Evolutionary conservation across 2,329 filamentous ascomycete genomes (phyloP).

Genomic region (Colletotrichum horii): DNA sequence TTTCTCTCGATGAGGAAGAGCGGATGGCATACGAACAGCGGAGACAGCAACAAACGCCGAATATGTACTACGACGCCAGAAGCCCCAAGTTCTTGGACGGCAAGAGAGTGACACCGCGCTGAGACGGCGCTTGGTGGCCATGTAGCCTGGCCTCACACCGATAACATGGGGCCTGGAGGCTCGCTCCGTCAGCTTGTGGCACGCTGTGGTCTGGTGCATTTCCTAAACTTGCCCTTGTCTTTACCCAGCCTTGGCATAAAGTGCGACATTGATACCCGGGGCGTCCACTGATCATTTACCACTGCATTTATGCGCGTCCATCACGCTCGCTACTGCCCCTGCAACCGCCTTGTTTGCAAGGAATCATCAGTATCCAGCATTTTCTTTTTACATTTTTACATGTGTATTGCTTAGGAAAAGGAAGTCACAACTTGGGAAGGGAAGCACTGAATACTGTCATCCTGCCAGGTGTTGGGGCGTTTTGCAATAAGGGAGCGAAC

Average conservation of each 20-base stretch:
- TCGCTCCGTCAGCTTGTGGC: background rate
- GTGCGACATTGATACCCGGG: conserved; percentile 11
- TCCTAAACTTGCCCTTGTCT: background rate
- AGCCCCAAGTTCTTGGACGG: conserved; percentile 63
- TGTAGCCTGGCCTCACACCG: too few relatives aligned
- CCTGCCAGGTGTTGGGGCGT: conserved; percentile 14
- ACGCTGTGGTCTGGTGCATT: background rate
- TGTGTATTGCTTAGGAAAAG: background rate
- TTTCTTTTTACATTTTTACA: background rate
- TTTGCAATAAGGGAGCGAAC: conserved; percentile 10
- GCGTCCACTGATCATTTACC: background rate
- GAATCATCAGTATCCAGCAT: background rate
- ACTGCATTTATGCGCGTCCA: background rate
- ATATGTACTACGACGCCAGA: conserved; percentile 54
- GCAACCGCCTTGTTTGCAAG: background rate
- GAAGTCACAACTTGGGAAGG: background rate
- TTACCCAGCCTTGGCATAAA: background rate
- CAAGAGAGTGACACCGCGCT: conserved; percentile 42
- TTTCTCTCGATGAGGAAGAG: conserved; percentile 69
- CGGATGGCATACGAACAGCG: conserved; percentile 63
- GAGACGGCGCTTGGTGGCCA: background rate
- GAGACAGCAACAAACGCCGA: conserved; percentile 47
- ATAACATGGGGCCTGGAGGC: background rate
- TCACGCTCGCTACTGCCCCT: background rate
- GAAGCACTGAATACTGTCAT: background rate